phyloP scores from a whole-genome alignment of 1,284 basidiomycete species.

The Cryptococcus wingfieldii region DNA sequence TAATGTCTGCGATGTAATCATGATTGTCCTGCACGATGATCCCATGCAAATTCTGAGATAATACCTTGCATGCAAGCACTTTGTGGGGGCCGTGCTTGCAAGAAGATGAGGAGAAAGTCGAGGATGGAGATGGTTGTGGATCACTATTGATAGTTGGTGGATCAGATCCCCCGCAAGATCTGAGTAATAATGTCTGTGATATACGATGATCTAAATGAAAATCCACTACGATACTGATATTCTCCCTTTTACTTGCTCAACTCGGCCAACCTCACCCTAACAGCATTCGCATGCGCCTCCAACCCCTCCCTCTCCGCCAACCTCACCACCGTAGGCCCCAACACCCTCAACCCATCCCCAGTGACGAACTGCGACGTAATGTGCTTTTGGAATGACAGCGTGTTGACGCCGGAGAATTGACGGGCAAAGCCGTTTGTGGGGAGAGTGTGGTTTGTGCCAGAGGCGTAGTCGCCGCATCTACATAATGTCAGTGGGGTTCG shows the following conservation, averaged over 20 bases:
- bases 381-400: constrained; percentile 95
- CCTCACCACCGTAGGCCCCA: constrained; percentile 86
- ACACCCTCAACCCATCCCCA: constrained; percentile 64
- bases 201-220: too few relatives aligned
- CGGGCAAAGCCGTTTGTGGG: constrained; percentile 94
- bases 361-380: constrained; percentile 95
- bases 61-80: too few relatives aligned
- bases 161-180: too few relatives aligned
- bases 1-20: not conserved
- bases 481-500: not conserved
- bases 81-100: too few relatives aligned
- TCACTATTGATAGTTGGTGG: too few relatives aligned
- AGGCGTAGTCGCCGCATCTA: constrained; percentile 97
- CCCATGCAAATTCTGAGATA: too few relatives aligned
- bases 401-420: constrained; percentile 98
- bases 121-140: too few relatives aligned
- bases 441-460: constrained; percentile 96
- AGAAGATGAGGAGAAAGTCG: too few relatives aligned
- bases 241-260: not conserved
- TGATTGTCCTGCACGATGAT: too few relatives aligned
- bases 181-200: too few relatives aligned
- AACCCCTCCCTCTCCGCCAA: constrained; percentile 93
- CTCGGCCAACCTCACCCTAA: constrained; percentile 44
- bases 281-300: constrained; percentile 75
- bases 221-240: not conserved